Conservation (phyloP, 805 yeast genomes). For the Lipomyces starkeyi region DNA sequence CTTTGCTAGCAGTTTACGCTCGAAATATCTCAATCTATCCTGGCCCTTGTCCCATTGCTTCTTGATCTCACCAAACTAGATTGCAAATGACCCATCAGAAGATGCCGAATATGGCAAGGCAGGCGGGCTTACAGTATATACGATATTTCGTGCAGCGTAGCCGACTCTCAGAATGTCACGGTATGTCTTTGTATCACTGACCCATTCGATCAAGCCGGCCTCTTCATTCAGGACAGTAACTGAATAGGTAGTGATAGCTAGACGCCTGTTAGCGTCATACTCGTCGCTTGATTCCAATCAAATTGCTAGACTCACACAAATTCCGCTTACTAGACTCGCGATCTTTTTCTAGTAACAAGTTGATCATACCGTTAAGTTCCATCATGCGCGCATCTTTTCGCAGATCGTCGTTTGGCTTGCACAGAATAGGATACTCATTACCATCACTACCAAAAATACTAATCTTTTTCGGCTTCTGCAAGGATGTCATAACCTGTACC, state of each 20-base stretch:
- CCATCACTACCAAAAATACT: constrained; percentile 81
- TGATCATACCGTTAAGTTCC: constrained; percentile 88
- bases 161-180: constrained; percentile 60
- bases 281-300: neutral
- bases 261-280: neutral
- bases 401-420: constrained; percentile 88
- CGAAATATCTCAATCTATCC: constrained; percentile 13
- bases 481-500: constrained; percentile 75
- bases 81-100: neutral
- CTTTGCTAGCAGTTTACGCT: constrained; percentile 30
- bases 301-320: constrained; percentile 46
- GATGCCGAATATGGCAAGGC: neutral
- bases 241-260: constrained; percentile 74
- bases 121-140: neutral
- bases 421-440: constrained; percentile 69
- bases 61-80: constrained; percentile 3
- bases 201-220: constrained; percentile 92
- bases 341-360: constrained; percentile 68
- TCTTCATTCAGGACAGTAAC: constrained; percentile 87
- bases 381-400: constrained; percentile 93
- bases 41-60: constrained; percentile 3
- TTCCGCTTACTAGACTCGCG: constrained; percentile 75
- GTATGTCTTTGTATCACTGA: constrained; percentile 73
- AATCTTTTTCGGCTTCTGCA: constrained; percentile 85
- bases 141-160: constrained; percentile 52